Conservation (phyloP, 768 basidiomycete species). For the Boletus coccyginus region DNA sequence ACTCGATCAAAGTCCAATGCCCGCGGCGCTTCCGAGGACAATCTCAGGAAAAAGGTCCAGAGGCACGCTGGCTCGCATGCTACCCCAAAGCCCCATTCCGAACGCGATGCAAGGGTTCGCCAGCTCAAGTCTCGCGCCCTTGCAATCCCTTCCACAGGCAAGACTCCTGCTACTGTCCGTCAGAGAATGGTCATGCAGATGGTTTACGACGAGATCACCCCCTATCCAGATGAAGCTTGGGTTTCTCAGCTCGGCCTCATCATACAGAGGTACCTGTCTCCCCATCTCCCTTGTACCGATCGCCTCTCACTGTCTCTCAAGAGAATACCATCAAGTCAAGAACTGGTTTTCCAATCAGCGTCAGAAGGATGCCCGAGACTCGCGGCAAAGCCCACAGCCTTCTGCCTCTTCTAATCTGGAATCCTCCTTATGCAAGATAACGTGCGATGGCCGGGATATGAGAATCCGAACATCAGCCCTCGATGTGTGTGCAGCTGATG, state of each 20-base stretch:
- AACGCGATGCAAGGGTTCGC: constrained; percentile 32
- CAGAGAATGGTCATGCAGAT: constrained; percentile 59
- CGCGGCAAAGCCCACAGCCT: constrained; percentile 34
- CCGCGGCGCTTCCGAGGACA: constrained; percentile 27
- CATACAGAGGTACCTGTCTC: constrained; percentile 45
- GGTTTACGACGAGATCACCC: constrained; percentile 64
- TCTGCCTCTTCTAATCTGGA: constrained; percentile 33
- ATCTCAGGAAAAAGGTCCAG: constrained; percentile 25
- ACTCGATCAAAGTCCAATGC: constrained; percentile 25
- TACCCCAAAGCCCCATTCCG: constrained; percentile 22
- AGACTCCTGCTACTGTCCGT: constrained; percentile 51
- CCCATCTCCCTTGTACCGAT: neutral
- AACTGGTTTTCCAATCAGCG: constrained; percentile 70
- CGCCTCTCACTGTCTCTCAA: constrained; percentile 21
- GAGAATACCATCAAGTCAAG: constrained; percentile 59
- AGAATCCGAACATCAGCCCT: constrained; percentile 49
- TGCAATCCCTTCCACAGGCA: constrained; percentile 33
- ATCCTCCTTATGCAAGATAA: constrained; percentile 34
- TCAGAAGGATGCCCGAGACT: constrained; percentile 42
- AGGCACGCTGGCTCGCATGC: constrained; percentile 21
- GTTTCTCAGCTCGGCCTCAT: constrained; percentile 55
- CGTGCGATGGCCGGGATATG: constrained; percentile 39
- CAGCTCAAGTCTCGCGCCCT: constrained; percentile 31
- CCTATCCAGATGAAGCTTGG: constrained; percentile 64
- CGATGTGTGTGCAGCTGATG: constrained; percentile 39